A percentile compares a stretch with the other conserved stretches of the same genome.
Conservation (phyloP, 1,139 yeast genomes). For the Lodderomyces parapsilosis region DNA sequence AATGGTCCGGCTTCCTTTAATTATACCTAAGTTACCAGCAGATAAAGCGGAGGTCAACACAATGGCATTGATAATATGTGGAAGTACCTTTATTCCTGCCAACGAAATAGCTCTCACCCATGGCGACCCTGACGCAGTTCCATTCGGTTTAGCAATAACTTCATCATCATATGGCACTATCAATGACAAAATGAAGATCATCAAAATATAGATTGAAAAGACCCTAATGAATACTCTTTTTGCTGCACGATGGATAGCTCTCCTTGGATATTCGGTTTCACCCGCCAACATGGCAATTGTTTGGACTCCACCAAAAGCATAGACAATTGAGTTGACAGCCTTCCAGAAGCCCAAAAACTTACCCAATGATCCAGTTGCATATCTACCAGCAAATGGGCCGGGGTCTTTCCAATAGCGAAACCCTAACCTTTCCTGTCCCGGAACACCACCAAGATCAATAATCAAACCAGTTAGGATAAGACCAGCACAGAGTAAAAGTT, state of each 20-base stretch:
- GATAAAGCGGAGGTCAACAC: constrained; percentile 54
- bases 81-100: constrained; percentile 49
- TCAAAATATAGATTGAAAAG: constrained; percentile 39
- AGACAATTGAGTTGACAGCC: constrained; percentile 23
- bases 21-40: constrained; percentile 46
- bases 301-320: constrained; percentile 34
- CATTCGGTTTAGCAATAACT: constrained; percentile 34
- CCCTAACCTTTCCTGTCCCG: constrained; percentile 21
- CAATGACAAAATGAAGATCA: constrained; percentile 45
- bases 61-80: constrained; percentile 50
- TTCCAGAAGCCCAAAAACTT: constrained; percentile 40
- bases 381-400: constrained; percentile 45
- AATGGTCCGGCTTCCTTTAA: constrained; percentile 42
- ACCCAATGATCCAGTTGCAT: constrained; percentile 60
- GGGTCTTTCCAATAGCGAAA: constrained; percentile 28
- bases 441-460: constrained; percentile 34
- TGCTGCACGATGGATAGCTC: constrained; percentile 46
- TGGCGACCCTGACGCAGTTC: constrained; percentile 54
- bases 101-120: constrained; percentile 52
- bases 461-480: constrained; percentile 24
- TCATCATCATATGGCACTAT: constrained; percentile 47
- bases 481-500: constrained; percentile 26
- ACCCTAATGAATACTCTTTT: constrained; percentile 47
- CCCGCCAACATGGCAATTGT: constrained; percentile 45
- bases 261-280: constrained; percentile 49